Evolutionary conservation across 495 filamentous ascomycete species (phyloP).

Genomic region (Lophium mytilinum): DNA sequence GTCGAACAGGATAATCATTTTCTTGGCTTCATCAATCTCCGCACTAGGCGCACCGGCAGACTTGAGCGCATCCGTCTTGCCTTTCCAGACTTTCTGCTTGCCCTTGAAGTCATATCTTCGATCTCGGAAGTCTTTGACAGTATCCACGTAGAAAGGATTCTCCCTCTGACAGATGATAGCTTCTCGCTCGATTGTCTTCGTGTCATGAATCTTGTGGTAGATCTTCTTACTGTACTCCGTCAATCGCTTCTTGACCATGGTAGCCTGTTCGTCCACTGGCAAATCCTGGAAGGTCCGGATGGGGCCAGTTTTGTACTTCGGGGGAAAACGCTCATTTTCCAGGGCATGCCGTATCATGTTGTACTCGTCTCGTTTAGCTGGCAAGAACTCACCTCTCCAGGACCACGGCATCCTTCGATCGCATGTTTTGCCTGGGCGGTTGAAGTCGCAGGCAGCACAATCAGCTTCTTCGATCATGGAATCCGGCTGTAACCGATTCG

Average conservation of each 20-base stretch:
- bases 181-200: constrained; percentile 85
- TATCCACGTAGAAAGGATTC: constrained; percentile 98
- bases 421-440: constrained; percentile 93
- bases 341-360: constrained; percentile 95
- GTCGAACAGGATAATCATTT: constrained; percentile 96
- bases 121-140: constrained; percentile 90
- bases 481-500: constrained; percentile 93
- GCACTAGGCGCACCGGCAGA: constrained; percentile 62
- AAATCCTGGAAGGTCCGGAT: constrained; percentile 75
- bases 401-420: constrained; percentile 93
- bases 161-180: constrained; percentile 98
- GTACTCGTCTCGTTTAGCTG: constrained; percentile 93
- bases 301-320: constrained; percentile 58
- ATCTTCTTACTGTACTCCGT: constrained; percentile 96
- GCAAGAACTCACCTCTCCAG: constrained; percentile 96
- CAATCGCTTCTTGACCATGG: constrained; percentile 74
- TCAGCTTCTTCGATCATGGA: constrained; percentile 96
- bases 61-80: constrained; percentile 82
- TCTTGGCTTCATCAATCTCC: constrained; percentile 91
- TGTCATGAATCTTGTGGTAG: constrained; percentile 98
- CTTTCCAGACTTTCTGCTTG: constrained; percentile 96
- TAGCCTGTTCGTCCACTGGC: constrained; percentile 72
- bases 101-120: constrained; percentile 97
- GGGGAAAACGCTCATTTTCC: constrained; percentile 88
- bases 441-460: constrained; percentile 97